phyloP scores from a whole-genome alignment of 2,329 filamentous ascomycete species.

The Cladophialophora exuberans region DNA sequence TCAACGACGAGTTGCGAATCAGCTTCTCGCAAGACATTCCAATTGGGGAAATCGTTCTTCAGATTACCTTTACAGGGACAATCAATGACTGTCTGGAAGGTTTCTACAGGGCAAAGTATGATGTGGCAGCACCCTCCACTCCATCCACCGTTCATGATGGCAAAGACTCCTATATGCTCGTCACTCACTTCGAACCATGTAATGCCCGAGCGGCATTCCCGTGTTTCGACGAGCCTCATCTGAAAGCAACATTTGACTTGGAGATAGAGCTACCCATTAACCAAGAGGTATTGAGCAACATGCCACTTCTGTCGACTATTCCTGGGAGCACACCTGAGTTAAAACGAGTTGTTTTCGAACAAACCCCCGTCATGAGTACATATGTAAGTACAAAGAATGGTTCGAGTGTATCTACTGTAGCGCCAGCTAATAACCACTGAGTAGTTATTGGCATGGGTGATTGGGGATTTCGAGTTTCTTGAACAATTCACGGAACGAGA shows the following conservation, averaged over 20 bases:
- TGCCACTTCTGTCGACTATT: conserved; percentile 74
- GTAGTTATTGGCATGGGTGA: conserved; percentile 85
- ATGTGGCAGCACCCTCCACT: too few relatives aligned
- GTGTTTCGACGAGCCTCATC: conserved; percentile 95
- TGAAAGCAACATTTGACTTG: conserved; percentile 94
- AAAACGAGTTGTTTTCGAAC: conserved; percentile 74
- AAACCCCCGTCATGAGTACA: conserved; percentile 86
- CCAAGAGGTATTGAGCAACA: conserved; percentile 87
- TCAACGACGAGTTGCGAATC: too few relatives aligned
- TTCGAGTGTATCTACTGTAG: conserved; percentile 87
- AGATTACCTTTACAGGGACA: too few relatives aligned
- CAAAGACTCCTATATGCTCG: conserved; percentile 72
- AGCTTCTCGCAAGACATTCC: too few relatives aligned
- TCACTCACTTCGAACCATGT: conserved; percentile 95
- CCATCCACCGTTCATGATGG: too few relatives aligned
- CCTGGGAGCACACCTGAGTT: conserved; percentile 66
- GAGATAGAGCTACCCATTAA: conserved; percentile 88
- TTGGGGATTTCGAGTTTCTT: conserved; percentile 96
- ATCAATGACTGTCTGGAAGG: too few relatives aligned
- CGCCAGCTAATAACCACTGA: conserved; percentile 92
- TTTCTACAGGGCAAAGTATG: too few relatives aligned
- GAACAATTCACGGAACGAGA: conserved; percentile 86
- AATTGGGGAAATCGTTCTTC: too few relatives aligned
- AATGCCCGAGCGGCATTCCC: conserved; percentile 93
- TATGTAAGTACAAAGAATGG: conserved; percentile 65